Percentiles rank a stretch among this genome's conserved stretches.
These are phyloP conservation scores for Psilocybe mexicana DNA, from an alignment of 1,284 basidiomycete genomes.

Conservation along the genomic window DNA sequence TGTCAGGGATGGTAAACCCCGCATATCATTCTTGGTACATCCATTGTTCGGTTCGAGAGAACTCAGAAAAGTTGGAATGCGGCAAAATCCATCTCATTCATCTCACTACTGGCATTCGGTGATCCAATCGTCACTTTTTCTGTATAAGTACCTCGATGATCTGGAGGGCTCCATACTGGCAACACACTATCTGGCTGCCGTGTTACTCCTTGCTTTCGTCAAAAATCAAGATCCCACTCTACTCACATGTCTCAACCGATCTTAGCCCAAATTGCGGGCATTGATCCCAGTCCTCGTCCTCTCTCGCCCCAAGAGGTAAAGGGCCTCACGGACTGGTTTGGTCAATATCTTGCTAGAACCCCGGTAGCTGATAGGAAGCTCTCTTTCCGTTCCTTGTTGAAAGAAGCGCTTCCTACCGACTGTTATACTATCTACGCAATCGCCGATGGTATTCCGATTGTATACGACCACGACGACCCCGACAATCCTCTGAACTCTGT, in stretches of 20 bases:
- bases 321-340: slow-evolving; percentile 4
- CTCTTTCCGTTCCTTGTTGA: background rate
- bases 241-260: slow-evolving; percentile 1
- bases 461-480: background rate
- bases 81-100: too few species aligned
- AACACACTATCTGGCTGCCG: background rate
- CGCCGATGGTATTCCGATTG: slow-evolving; percentile 3
- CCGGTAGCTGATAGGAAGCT: background rate
- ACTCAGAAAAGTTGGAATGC: too few species aligned
- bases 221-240: background rate
- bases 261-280: slow-evolving; percentile 1
- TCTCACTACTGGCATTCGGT: too few species aligned
- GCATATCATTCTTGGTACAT: too few species aligned
- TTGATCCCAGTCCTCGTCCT: slow-evolving; percentile 1
- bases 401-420: background rate
- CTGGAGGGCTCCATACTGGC: background rate
- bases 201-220: background rate
- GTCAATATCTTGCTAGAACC: slow-evolving; percentile 2
- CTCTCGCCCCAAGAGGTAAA: background rate
- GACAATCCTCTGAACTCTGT: slow-evolving; percentile 4
- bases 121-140: too few species aligned
- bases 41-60: too few species aligned
- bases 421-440: background rate
- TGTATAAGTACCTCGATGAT: background rate
- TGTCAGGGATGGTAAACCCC: too few species aligned